Evolutionary conservation across 805 yeast species (phyloP).

Genomic region (Myxozyma melibiosi): DNA sequence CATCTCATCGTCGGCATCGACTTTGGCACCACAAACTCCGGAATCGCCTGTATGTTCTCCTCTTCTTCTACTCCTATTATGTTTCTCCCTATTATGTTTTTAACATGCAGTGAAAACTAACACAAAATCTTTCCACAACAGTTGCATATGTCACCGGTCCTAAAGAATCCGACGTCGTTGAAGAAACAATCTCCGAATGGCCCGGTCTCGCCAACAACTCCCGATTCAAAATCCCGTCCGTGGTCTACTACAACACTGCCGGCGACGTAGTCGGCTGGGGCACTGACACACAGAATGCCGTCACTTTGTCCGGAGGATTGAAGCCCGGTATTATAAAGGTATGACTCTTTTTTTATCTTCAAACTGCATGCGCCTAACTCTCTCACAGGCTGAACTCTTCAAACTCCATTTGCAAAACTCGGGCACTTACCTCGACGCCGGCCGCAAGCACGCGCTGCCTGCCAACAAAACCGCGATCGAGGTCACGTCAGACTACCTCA

Average conservation of each 20-base stretch:
- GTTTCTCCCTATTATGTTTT: neutral
- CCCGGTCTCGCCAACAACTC: slow-evolving; percentile 24
- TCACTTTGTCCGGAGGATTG: slow-evolving; percentile 4
- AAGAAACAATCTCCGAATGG: slow-evolving; percentile 19
- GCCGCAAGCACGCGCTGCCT: slow-evolving; percentile 9
- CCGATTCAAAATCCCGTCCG: slow-evolving; percentile 23
- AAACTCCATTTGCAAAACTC: slow-evolving; percentile 24
- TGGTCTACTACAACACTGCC: slow-evolving; percentile 19
- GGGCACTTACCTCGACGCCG: slow-evolving; percentile 8
- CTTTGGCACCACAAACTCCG: slow-evolving; percentile 29
- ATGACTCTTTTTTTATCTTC: neutral
- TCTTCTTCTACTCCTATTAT: too few relatives aligned
- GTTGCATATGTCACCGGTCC: slow-evolving; percentile 13
- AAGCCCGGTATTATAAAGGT: slow-evolving; percentile 22
- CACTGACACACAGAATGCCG: slow-evolving; percentile 5
- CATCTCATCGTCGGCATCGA: slow-evolving; percentile 30
- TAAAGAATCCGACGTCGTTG: neutral
- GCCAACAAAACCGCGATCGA: slow-evolving; percentile 25
- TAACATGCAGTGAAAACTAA: too few relatives aligned
- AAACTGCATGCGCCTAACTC: neutral
- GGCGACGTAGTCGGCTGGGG: slow-evolving; percentile 31
- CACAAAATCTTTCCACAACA: neutral
- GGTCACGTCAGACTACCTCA: slow-evolving; percentile 24
- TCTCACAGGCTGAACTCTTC: slow-evolving; percentile 20
- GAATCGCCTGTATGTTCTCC: slow-evolving; percentile 23